Evolutionary conservation across 2,329 filamentous ascomycete genomes (phyloP).

Genomic region (Emmonsia crescens): DNA sequence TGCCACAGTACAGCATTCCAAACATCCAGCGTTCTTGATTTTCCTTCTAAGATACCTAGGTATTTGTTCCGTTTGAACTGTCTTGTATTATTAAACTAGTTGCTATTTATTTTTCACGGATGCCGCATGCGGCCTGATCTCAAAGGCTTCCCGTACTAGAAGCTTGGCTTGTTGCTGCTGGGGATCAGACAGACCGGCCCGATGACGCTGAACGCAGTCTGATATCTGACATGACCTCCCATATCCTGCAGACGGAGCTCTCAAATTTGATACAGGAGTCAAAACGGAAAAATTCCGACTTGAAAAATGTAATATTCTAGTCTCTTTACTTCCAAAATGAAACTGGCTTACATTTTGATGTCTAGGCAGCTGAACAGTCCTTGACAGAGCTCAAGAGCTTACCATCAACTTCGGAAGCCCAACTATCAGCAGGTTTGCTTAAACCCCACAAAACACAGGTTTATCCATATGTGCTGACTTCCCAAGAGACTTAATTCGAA

Average conservation of each 20-base stretch:
- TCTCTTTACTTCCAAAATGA: background rate
- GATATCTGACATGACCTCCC: slow-evolving; percentile 64
- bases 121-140: background rate
- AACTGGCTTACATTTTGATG: slow-evolving; percentile 17
- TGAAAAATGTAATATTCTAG: slow-evolving; percentile 50
- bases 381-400: slow-evolving; percentile 76
- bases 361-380: slow-evolving; percentile 81
- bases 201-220: background rate
- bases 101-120: background rate
- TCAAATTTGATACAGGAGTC: slow-evolving; percentile 88
- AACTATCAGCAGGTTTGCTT: slow-evolving; percentile 56
- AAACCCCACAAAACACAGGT: slow-evolving; percentile 1
- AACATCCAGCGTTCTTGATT: background rate
- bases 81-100: background rate
- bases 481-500: slow-evolving; percentile 64
- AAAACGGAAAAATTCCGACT: slow-evolving; percentile 84
- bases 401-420: slow-evolving; percentile 62
- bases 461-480: slow-evolving; percentile 17
- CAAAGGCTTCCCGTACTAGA: background rate
- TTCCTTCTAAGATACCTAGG: background rate
- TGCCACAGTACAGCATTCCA: background rate
- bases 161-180: background rate
- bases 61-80: background rate
- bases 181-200: background rate
- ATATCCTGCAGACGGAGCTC: slow-evolving; percentile 79